phyloP scores from a whole-genome alignment of 202 grass and related monocot species.

The Hordeum pubiflorum region DNA sequence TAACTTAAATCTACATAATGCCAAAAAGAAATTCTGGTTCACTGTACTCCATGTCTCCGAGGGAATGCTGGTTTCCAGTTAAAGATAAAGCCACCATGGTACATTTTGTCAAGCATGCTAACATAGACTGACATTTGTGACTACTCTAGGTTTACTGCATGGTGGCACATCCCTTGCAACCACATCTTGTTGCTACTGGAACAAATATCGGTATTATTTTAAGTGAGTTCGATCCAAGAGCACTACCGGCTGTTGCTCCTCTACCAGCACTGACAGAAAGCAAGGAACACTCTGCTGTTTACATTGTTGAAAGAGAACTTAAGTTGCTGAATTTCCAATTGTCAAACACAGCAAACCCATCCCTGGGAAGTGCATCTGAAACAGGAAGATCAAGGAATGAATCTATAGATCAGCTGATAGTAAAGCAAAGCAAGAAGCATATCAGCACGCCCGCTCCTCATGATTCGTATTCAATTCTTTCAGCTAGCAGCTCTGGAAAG shows the following conservation, averaged over 20 bases:
- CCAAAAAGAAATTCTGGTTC: not conserved
- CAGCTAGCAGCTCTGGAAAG: slow-evolving; percentile 93
- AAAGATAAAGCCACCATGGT: not conserved
- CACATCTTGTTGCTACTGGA: slow-evolving; percentile 97
- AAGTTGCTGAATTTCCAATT: slow-evolving; percentile 90
- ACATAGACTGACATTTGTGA: slow-evolving; percentile 11
- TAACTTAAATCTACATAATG: not conserved
- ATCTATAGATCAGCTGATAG: slow-evolving; percentile 57
- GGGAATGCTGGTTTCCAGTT: slow-evolving; percentile 5
- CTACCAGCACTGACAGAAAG: slow-evolving; percentile 61
- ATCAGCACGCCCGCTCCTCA: slow-evolving; percentile 91
- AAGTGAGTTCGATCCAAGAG: slow-evolving; percentile 92
- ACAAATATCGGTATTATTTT: slow-evolving; percentile 98
- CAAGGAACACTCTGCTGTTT: slow-evolving; percentile 88
- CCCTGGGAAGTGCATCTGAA: slow-evolving; percentile 58
- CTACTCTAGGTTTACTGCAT: slow-evolving; percentile 91
- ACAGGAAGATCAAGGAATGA: slow-evolving; percentile 57
- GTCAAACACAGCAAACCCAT: slow-evolving; percentile 76
- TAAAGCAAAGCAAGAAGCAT: slow-evolving; percentile 96
- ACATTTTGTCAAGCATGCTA: slow-evolving; percentile 29
- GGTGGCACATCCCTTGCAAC: slow-evolving; percentile 94
- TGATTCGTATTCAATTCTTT: slow-evolving; percentile 93
- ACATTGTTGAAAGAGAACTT: slow-evolving; percentile 96
- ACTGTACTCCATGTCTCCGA: not conserved
- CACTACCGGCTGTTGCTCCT: slow-evolving; percentile 81